Evolutionary conservation across 768 basidiomycete genomes (phyloP).

Genomic region (Lentinus brumalis): DNA sequence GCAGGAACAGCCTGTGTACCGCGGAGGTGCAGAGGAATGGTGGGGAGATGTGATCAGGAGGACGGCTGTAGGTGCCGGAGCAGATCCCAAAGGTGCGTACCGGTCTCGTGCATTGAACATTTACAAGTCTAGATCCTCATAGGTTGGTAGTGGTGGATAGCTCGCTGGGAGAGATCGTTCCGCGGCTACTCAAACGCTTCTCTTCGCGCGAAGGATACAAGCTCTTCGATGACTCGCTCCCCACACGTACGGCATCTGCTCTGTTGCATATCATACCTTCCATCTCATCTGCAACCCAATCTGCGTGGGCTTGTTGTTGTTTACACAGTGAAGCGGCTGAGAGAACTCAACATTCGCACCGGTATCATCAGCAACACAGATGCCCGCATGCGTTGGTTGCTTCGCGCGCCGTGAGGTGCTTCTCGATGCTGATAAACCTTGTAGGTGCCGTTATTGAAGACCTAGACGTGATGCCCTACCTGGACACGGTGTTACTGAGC

Average conservation of each 20-base stretch:
- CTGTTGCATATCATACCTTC: neutral
- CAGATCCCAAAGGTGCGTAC: slow-evolving; percentile 52
- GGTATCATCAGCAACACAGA: slow-evolving; percentile 77
- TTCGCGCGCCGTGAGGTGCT: neutral
- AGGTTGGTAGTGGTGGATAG: slow-evolving; percentile 49
- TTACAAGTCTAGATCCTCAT: neutral
- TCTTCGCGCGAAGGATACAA: slow-evolving; percentile 71
- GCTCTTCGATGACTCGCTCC: slow-evolving; percentile 53
- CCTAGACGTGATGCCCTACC: slow-evolving; percentile 50
- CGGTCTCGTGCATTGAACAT: neutral
- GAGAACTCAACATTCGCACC: slow-evolving; percentile 47
- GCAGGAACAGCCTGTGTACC: slow-evolving; percentile 59
- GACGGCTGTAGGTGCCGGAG: slow-evolving; percentile 78
- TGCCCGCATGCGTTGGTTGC: slow-evolving; percentile 61
- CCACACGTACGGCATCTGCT: slow-evolving; percentile 39
- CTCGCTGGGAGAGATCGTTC: slow-evolving; percentile 58
- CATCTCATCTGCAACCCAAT: neutral
- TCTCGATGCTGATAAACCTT: neutral
- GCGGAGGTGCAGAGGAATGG: slow-evolving; percentile 58
- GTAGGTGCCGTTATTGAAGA: slow-evolving; percentile 55
- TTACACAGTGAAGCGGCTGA: slow-evolving; percentile 47
- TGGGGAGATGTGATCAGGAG: slow-evolving; percentile 77
- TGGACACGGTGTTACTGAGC: slow-evolving; percentile 65
- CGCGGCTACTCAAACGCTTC: slow-evolving; percentile 64
- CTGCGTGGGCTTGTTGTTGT: neutral